phyloP scores from a whole-genome alignment of 352 stramenopile genomes.

The Elongisporangium anandrum region DNA sequence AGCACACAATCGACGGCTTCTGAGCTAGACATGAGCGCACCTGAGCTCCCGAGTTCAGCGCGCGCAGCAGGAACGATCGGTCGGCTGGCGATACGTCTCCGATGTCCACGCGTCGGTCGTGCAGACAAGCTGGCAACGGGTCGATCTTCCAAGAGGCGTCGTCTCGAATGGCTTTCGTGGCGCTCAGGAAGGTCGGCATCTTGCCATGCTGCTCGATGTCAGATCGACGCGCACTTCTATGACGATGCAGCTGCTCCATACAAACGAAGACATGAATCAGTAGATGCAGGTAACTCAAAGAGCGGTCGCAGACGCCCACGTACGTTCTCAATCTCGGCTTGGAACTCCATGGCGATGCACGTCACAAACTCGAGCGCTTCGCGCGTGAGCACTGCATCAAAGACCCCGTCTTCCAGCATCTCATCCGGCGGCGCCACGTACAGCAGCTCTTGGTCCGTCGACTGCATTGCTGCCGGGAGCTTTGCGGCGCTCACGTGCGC shows the following conservation, averaged over 20 bases:
- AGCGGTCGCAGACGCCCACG: not conserved
- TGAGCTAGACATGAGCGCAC: constrained; percentile 5
- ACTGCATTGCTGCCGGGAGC: not conserved
- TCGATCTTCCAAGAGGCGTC: constrained; percentile 58
- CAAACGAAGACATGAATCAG: not conserved
- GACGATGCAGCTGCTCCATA: constrained; percentile 44
- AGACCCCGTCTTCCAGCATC: constrained; percentile 20
- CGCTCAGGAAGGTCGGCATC: constrained; percentile 81
- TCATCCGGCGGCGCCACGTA: constrained; percentile 24
- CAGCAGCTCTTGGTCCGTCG: constrained; percentile 5
- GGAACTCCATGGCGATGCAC: constrained; percentile 75
- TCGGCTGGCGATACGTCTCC: constrained; percentile 87
- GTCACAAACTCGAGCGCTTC: constrained; percentile 87
- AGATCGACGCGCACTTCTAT: constrained; percentile 42
- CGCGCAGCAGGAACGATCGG: constrained; percentile 90
- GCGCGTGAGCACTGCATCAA: constrained; percentile 75
- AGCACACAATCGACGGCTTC: too few species aligned
- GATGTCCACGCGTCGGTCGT: constrained; percentile 93
- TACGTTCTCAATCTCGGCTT: constrained; percentile 41
- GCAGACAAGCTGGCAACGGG: constrained; percentile 57
- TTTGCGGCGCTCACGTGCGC: constrained; percentile 18
- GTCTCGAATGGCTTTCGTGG: constrained; percentile 63
- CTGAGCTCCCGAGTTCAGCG: constrained; percentile 92
- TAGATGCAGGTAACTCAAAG: not conserved
- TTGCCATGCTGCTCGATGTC: constrained; percentile 57